Percentiles rank a stretch among this genome's conserved stretches.
Conservation (phyloP, 495 filamentous ascomycete genomes). For the Aspergillus mulundensis region DNA sequence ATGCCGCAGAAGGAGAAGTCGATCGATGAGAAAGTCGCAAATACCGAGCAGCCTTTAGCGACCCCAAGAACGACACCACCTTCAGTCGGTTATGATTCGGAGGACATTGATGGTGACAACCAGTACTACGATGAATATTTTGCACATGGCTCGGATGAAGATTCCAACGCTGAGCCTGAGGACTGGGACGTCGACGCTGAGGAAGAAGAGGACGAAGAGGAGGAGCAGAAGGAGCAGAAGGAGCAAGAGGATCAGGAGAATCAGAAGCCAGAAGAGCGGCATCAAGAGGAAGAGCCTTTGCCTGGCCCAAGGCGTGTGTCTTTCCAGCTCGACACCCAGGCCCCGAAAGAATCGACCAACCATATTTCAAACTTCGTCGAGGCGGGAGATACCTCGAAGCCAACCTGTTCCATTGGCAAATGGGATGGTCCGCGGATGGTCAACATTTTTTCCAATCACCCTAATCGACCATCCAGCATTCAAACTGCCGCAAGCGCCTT, state of each 20-base stretch:
- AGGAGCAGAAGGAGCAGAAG: slow-evolving; percentile 1
- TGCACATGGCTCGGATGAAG: slow-evolving; percentile 2
- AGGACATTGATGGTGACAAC: not conserved
- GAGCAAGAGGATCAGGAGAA: slow-evolving; percentile 5
- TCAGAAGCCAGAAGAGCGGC: not conserved
- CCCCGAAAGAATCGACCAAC: not conserved
- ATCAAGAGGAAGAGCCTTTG: not conserved
- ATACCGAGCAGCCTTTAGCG: slow-evolving; percentile 17
- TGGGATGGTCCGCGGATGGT: not conserved
- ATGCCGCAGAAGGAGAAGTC: slow-evolving; percentile 11
- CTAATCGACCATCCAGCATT: not conserved
- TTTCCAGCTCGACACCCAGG: slow-evolving; percentile 3
- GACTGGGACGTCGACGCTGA: slow-evolving; percentile 12
- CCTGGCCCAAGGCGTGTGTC: not conserved
- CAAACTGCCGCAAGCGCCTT: not conserved
- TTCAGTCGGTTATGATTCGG: not conserved
- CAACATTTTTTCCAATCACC: not conserved
- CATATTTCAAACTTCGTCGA: not conserved
- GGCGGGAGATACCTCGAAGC: not conserved
- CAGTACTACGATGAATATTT: slow-evolving; percentile 6
- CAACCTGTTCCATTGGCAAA: not conserved
- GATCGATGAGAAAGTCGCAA: slow-evolving; percentile 5
- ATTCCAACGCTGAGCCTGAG: slow-evolving; percentile 3
- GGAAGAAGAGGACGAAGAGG: slow-evolving; percentile 7
- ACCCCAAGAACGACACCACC: slow-evolving; percentile 25